A percentile compares a stretch with the other conserved stretches of the same genome.
These are phyloP conservation scores for Daldinia vernicosa DNA, from an alignment of 495 filamentous ascomycete genomes.

Conservation along the genomic window DNA sequence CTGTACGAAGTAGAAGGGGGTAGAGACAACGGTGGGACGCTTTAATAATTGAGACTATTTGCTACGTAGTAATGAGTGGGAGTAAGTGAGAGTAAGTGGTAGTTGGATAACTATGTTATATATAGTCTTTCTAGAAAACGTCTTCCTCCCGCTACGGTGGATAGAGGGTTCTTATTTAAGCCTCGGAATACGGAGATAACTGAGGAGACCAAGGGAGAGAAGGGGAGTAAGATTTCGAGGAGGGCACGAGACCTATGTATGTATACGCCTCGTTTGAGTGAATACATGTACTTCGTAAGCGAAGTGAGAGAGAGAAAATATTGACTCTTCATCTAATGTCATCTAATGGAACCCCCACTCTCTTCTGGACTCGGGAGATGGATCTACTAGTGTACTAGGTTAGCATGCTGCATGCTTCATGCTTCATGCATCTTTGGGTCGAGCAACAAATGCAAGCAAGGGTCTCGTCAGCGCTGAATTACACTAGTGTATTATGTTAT, in stretches of 20 bases:
- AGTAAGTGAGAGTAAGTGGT: not conserved
- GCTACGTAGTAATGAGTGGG: not conserved
- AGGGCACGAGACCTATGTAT: constrained; percentile 29
- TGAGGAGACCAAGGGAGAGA: constrained; percentile 6
- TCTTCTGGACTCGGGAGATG: constrained; percentile 1
- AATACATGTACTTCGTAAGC: not conserved
- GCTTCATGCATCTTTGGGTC: constrained; percentile 6
- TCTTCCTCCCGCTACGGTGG: constrained; percentile 30
- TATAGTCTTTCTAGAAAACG: constrained; percentile 13
- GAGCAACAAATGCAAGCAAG: constrained; percentile 27
- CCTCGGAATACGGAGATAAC: constrained; percentile 3
- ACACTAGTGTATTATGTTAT: not conserved
- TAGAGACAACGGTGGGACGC: constrained; percentile 16
- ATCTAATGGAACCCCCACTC: constrained; percentile 3
- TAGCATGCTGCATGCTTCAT: no score
- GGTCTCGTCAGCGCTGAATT: constrained; percentile 35
- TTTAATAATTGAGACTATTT: constrained; percentile 9
- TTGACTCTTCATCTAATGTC: not conserved
- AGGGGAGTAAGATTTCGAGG: not conserved
- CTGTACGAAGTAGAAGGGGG: not conserved
- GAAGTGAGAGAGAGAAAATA: not conserved
- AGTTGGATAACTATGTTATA: not conserved
- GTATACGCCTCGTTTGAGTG: no score
- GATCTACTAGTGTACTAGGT: constrained; percentile 19
- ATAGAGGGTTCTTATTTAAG: not conserved